phyloP scores from a whole-genome alignment of 768 basidiomycete genomes.

The Mycena alexandri region DNA sequence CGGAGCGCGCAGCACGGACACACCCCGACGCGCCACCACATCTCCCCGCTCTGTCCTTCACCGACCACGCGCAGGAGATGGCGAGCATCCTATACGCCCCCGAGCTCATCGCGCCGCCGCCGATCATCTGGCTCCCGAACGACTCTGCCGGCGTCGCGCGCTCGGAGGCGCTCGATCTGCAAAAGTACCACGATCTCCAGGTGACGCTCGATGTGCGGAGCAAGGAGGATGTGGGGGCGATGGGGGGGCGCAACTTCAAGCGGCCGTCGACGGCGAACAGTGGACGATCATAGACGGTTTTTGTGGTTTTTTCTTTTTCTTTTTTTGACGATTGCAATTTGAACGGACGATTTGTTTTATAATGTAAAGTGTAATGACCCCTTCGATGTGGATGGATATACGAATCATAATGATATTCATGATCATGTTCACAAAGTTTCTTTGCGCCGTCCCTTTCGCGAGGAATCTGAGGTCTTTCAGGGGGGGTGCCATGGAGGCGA shows the following conservation, averaged over 20 bases:
- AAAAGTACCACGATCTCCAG: conserved; percentile 77
- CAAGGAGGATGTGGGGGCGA: conserved; percentile 58
- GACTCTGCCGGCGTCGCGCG: conserved; percentile 80
- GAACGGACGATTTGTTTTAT: conserved; percentile 4
- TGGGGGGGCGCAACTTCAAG: background rate
- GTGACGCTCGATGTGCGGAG: conserved; percentile 78
- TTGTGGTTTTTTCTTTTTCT: too few species aligned
- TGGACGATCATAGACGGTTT: conserved; percentile 2
- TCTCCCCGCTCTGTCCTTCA: conserved; percentile 75
- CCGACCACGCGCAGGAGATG: conserved; percentile 84
- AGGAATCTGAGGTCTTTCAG: too few species aligned
- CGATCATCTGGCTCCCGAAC: conserved; percentile 89
- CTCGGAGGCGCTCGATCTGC: conserved; percentile 81
- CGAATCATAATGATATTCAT: too few species aligned
- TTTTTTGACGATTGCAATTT: background rate
- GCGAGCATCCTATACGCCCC: conserved; percentile 85
- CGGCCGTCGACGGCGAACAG: conserved; percentile 9
- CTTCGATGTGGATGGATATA: too few species aligned
- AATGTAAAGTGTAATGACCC: conserved; percentile 12
- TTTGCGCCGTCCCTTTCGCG: too few species aligned
- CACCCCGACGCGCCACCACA: conserved; percentile 84
- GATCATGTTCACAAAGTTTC: too few species aligned
- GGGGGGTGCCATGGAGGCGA: too few species aligned
- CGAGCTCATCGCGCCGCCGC: conserved; percentile 81
- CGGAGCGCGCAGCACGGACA: conserved; percentile 82